Evolutionary conservation across 192 early-diverging fungal genomes (phyloP).

Genomic region (Spizellomyces punctatus): DNA sequence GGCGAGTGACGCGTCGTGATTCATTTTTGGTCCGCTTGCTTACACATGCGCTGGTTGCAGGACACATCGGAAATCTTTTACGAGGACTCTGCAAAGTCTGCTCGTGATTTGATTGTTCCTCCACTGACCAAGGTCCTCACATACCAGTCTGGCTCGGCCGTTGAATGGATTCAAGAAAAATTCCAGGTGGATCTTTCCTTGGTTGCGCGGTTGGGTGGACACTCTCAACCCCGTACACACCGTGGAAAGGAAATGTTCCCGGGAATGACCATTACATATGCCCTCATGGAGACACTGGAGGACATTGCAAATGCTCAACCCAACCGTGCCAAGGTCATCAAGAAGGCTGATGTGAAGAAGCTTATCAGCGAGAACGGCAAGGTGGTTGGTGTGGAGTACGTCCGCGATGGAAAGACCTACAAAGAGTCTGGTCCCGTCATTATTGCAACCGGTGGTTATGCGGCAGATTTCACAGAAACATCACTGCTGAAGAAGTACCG

Average conservation of each 20-base stretch:
- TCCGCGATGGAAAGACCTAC: slow-evolving; percentile 53
- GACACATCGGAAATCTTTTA: slow-evolving; percentile 87
- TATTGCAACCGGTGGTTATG: slow-evolving; percentile 95
- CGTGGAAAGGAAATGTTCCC: slow-evolving; percentile 71
- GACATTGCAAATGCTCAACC: slow-evolving; percentile 67
- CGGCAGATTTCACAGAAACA: slow-evolving; percentile 79
- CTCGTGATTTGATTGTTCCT: slow-evolving; percentile 77
- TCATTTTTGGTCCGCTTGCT: too few relatives aligned
- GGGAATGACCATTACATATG: slow-evolving; percentile 94
- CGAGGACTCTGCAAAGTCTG: slow-evolving; percentile 84
- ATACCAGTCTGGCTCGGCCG: slow-evolving; percentile 81
- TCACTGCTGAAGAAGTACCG: slow-evolving; percentile 83
- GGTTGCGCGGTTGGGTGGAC: slow-evolving; percentile 87
- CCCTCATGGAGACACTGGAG: slow-evolving; percentile 81
- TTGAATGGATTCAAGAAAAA: slow-evolving; percentile 91
- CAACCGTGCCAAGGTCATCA: slow-evolving; percentile 74
- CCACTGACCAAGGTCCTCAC: slow-evolving; percentile 84
- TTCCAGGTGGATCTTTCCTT: slow-evolving; percentile 88
- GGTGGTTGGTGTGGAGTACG: slow-evolving; percentile 84
- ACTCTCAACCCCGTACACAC: slow-evolving; percentile 92
- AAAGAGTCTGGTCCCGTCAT: slow-evolving; percentile 79
- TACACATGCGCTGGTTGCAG: slow-evolving; percentile 17
- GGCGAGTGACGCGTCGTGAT: too few relatives aligned
- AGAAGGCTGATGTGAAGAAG: slow-evolving; percentile 79
- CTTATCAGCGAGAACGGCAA: slow-evolving; percentile 69